Evolutionary conservation across 345 rosid species (phyloP).

Genomic region (Rubroshorea leprosula): DNA sequence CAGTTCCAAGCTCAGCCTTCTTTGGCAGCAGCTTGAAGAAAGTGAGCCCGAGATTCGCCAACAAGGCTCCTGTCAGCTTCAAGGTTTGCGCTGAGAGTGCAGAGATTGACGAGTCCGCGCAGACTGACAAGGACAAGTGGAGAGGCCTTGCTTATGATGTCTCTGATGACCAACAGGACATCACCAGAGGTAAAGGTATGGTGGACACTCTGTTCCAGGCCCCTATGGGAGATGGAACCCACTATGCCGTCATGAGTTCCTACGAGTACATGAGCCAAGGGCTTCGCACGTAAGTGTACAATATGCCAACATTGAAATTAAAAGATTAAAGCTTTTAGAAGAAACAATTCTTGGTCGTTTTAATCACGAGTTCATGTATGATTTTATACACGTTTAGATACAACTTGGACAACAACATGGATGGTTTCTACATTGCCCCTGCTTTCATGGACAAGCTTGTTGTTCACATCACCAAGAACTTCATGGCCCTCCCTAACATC

Average conservation of each 20-base stretch:
- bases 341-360: background rate
- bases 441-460: constrained; percentile 98
- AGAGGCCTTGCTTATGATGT: constrained; percentile 55
- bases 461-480: constrained; percentile 96
- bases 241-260: constrained; percentile 71
- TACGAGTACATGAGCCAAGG: constrained; percentile 83
- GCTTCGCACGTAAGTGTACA: constrained; percentile 49
- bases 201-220: constrained; percentile 97
- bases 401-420: constrained; percentile 75
- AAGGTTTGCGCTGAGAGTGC: constrained; percentile 41
- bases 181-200: constrained; percentile 84
- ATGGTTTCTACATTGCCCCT: constrained; percentile 88
- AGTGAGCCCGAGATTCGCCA: constrained; percentile 38
- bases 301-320: no score
- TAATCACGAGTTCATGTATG: no score
- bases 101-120: constrained; percentile 49
- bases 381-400: constrained; percentile 31
- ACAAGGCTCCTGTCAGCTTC: constrained; percentile 38
- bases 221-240: constrained; percentile 70
- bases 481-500: constrained; percentile 83
- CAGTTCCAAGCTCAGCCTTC: constrained; percentile 63
- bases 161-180: constrained; percentile 96
- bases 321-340: no score
- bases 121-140: constrained; percentile 74
- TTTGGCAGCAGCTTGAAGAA: constrained; percentile 67